A percentile compares a stretch with the other conserved stretches of the same genome.
Conservation (phyloP, 768 basidiomycete species). For the Pilatotrama ljubarskyi region DNA sequence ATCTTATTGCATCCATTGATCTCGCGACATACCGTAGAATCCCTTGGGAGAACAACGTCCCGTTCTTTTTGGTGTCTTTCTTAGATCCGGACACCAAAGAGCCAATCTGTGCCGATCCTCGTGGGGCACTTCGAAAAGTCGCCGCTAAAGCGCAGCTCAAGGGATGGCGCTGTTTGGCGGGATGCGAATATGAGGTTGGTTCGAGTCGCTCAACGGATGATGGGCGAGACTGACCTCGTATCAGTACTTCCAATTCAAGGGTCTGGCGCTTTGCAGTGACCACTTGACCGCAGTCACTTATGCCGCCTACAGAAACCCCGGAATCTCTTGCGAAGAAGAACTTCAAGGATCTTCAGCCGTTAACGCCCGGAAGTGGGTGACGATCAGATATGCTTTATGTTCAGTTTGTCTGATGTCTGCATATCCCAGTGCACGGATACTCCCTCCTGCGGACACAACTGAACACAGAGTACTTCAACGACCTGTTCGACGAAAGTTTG, state of each 20-base stretch:
- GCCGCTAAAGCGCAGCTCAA: conserved; percentile 47
- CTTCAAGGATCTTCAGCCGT: conserved; percentile 68
- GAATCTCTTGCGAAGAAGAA: conserved; percentile 73
- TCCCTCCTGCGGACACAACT: conserved; percentile 89
- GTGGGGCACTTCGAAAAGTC: conserved; percentile 70
- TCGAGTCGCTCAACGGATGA: neutral
- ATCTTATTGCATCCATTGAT: conserved; percentile 85
- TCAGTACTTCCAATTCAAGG: conserved; percentile 91
- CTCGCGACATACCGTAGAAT: conserved; percentile 85
- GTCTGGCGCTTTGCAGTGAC: conserved; percentile 36
- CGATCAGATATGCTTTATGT: neutral
- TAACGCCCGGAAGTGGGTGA: conserved; percentile 89
- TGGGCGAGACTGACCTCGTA: neutral
- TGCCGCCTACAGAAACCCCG: conserved; percentile 67
- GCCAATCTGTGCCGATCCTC: conserved; percentile 81
- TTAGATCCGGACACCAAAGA: conserved; percentile 81
- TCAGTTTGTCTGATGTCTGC: neutral
- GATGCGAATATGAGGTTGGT: conserved; percentile 89
- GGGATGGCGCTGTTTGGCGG: conserved; percentile 73
- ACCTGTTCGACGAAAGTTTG: conserved; percentile 73
- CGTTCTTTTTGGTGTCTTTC: conserved; percentile 93
- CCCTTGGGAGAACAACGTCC: conserved; percentile 88
- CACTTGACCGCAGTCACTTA: neutral
- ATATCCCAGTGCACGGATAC: conserved; percentile 86
- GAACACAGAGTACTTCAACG: conserved; percentile 87